These are phyloP conservation scores for Aspergillus carbonarius DNA, from an alignment of 2,329 filamentous ascomycete genomes.

Conservation along the genomic window DNA sequence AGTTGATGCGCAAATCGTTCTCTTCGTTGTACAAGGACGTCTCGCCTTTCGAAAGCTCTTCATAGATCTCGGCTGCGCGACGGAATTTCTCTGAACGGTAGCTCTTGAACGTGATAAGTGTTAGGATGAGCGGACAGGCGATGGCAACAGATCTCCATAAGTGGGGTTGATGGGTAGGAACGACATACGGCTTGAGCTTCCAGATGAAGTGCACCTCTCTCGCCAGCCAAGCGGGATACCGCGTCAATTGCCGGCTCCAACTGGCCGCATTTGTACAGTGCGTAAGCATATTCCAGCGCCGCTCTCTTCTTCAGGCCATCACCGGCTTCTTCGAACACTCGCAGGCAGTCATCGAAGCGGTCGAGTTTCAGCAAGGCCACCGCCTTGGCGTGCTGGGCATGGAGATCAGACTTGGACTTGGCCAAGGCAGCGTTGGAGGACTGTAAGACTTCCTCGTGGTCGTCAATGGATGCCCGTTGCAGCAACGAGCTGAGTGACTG, in stretches of 20 bases:
- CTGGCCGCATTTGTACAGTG: constrained; percentile 61
- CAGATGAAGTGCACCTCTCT: constrained; percentile 58
- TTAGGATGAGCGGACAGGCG: not conserved
- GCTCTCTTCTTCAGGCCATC: constrained; percentile 55
- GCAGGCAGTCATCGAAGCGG: constrained; percentile 61
- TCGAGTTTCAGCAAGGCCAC: constrained; percentile 64
- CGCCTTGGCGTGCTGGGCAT: constrained; percentile 59
- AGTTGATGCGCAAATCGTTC: constrained; percentile 63
- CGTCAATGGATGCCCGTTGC: constrained; percentile 58
- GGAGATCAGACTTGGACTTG: constrained; percentile 56
- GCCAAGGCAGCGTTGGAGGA: constrained; percentile 58
- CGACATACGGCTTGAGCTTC: constrained; percentile 59
- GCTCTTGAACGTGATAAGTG: constrained; percentile 21
- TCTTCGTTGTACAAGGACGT: constrained; percentile 49
- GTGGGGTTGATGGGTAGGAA: not conserved
- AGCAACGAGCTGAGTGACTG: constrained; percentile 56
- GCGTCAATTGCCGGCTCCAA: constrained; percentile 55
- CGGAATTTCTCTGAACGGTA: constrained; percentile 63
- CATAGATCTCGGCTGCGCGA: constrained; percentile 56
- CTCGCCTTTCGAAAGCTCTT: constrained; percentile 46
- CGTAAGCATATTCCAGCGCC: constrained; percentile 62
- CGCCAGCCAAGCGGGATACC: constrained; percentile 42
- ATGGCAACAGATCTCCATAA: not conserved
- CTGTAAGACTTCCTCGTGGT: constrained; percentile 61
- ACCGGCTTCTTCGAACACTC: constrained; percentile 55